These are phyloP conservation scores for Jackrogersella minutella DNA, from an alignment of 495 filamentous ascomycete genomes.

Conservation along the genomic window DNA sequence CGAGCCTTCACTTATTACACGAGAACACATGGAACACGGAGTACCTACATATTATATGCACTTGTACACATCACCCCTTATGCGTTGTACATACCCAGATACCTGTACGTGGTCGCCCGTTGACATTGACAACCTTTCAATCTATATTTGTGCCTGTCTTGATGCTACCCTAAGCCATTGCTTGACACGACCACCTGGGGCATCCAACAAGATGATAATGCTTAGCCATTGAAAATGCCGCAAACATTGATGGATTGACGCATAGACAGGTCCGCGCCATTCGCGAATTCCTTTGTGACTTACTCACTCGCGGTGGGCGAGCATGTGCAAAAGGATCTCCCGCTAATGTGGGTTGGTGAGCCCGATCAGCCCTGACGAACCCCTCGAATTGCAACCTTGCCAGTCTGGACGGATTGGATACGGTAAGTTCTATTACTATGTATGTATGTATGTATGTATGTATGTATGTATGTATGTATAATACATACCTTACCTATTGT, in stretches of 20 bases:
- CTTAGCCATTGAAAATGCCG: not conserved
- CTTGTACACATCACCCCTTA: slow-evolving; percentile 18
- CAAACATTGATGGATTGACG: not conserved
- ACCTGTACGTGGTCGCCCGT: slow-evolving; percentile 9
- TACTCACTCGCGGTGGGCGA: slow-evolving; percentile 3
- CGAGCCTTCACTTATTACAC: slow-evolving; percentile 9
- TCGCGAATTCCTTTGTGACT: slow-evolving; percentile 9
- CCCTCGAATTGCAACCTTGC: slow-evolving; percentile 33
- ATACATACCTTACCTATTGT: no score
- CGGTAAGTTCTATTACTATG: slow-evolving; percentile 7
- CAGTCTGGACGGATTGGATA: not conserved
- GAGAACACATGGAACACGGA: slow-evolving; percentile 2
- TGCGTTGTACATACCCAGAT: slow-evolving; percentile 16
- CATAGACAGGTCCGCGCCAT: slow-evolving; percentile 2
- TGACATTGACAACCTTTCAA: slow-evolving; percentile 1
- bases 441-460: no score
- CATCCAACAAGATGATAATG: no score
- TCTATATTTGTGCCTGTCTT: slow-evolving; percentile 6
- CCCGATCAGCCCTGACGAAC: slow-evolving; percentile 31
- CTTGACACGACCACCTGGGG: slow-evolving; percentile 7
- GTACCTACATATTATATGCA: not conserved
- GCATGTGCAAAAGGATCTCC: slow-evolving; percentile 39
- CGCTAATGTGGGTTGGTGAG: slow-evolving; percentile 25
- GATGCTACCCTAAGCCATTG: not conserved
- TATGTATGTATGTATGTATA: no score